Base-by-base conservation (phyloP, 352 stramenopile species). In the Pythium phragmiticola region DNA sequence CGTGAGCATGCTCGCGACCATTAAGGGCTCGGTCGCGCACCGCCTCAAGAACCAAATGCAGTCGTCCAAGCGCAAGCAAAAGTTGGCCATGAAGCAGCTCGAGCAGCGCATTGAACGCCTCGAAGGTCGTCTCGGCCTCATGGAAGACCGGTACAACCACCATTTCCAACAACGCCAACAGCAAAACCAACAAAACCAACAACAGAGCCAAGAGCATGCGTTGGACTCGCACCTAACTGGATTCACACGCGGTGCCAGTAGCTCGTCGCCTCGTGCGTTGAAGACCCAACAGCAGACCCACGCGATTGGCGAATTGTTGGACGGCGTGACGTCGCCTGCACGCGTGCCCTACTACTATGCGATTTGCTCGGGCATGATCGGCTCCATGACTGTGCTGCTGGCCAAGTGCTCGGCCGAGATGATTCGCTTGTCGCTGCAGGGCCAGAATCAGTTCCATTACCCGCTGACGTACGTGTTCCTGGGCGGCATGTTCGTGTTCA, bases 341-440 rank as follows among this genome's bases (percentile, higher is more conserved):
- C 80, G 79, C 19, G 87, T 95, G 45, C 77, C 87, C 7, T 92
- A 87, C 63, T 95, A 94, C 58, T 94, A 95, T 57, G 84, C 87
- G 14, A 92, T 92, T 30, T 92, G 81, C 64, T 95, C 87, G 47
- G 87, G 87, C 7, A 91, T 95, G 23, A 76, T 95, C 19, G 87
- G 87, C 36, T 85, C 87, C 8, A 89, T 94, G 67, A 90, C 87
- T 0, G 87, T 95, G 60, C 49, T 95, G 34, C 60, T 95, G 36
- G 87, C 87, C 9, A 95, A 95, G 48, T 94, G 85, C 70, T 92
- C 81, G 41, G 85, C 86, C 9, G 88, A 93, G 48, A 90, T 94
- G 87, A 88, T 95, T 41, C 74, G 77, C 3, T 69, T 92, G n/a
- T 89, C 85, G 30, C 62, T 95, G 37, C 83, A 92, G 62, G 87